Percentiles rank a stretch among this genome's conserved stretches.
These are phyloP conservation scores for Cucurbita maxima DNA, from an alignment of 306 rosid genomes.

Conservation along the genomic window DNA sequence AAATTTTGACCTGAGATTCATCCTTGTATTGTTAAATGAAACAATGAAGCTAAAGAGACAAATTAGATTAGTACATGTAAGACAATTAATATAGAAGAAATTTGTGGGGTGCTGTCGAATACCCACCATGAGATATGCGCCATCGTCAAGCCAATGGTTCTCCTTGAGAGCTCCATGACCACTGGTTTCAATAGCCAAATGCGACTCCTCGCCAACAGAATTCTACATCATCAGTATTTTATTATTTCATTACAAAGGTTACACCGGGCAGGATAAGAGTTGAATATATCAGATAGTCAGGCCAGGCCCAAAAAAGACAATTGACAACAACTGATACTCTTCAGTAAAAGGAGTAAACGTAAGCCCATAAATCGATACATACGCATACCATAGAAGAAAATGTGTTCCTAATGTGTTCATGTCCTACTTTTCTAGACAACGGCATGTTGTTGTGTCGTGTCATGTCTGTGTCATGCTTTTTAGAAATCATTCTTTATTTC, in stretches of 20 bases:
- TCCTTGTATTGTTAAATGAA: neutral
- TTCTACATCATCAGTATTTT: constrained; percentile 31
- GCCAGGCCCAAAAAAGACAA: no score
- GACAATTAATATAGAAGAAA: neutral
- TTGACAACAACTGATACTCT: no score
- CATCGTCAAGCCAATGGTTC: constrained; percentile 97
- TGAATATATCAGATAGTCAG: neutral
- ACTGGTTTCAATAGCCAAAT: constrained; percentile 95
- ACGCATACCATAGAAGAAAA: neutral
- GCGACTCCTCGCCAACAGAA: constrained; percentile 72
- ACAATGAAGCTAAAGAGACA: neutral
- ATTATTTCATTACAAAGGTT: neutral
- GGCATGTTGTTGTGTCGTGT: neutral
- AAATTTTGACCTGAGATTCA: constrained; percentile 66
- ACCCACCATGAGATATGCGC: constrained; percentile 91
- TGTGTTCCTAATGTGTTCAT: neutral
- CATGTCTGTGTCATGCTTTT: neutral
- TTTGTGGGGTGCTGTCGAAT: constrained; percentile 1
- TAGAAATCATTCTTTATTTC: neutral
- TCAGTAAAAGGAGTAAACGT: no score
- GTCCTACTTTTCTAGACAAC: neutral
- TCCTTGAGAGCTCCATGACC: constrained; percentile 99
- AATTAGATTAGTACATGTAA: neutral
- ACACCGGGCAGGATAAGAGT: neutral
- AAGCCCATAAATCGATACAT: neutral